phyloP scores from a whole-genome alignment of 768 basidiomycete genomes.

The Panaeolus cyanescens region DNA sequence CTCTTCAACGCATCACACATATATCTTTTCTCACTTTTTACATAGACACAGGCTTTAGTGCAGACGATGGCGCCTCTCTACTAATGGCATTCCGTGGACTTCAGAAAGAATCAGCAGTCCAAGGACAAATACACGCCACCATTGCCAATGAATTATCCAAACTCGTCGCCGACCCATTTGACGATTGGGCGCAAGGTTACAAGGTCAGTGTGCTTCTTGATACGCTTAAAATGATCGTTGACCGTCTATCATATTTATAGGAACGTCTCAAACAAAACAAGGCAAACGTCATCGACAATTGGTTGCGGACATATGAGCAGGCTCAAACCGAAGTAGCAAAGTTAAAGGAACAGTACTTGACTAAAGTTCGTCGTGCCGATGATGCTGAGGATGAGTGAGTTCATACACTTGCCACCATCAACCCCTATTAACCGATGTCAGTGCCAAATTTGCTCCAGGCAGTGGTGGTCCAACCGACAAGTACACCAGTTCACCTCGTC shows the following conservation, averaged over 20 bases:
- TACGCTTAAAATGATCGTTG: slow-evolving; percentile 9
- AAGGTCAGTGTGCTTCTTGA: slow-evolving; percentile 43
- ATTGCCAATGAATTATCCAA: slow-evolving; percentile 76
- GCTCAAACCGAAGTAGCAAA: slow-evolving; percentile 67
- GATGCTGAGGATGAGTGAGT: slow-evolving; percentile 94
- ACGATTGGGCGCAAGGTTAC: slow-evolving; percentile 76
- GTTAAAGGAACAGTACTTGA: slow-evolving; percentile 75
- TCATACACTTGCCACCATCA: slow-evolving; percentile 13
- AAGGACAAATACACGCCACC: slow-evolving; percentile 74
- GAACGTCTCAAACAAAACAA: slow-evolving; percentile 64
- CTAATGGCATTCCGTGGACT: slow-evolving; percentile 80
- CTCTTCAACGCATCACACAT: slow-evolving; percentile 6
- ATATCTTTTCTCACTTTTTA: not conserved
- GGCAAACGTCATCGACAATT: slow-evolving; percentile 60
- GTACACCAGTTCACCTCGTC: slow-evolving; percentile 76
- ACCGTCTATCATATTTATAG: slow-evolving; percentile 33
- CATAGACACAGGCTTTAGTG: slow-evolving; percentile 64
- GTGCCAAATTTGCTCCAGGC: slow-evolving; percentile 87
- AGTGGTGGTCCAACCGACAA: slow-evolving; percentile 52
- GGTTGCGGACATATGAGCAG: slow-evolving; percentile 72
- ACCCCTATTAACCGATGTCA: slow-evolving; percentile 30
- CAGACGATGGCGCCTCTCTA: slow-evolving; percentile 86
- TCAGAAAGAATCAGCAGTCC: slow-evolving; percentile 66
- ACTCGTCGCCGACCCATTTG: slow-evolving; percentile 80
- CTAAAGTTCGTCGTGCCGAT: slow-evolving; percentile 82